A percentile compares a stretch with the other conserved stretches of the same genome.
These are phyloP conservation scores for Xylariomycetidae sp. DNA, from an alignment of 2,329 filamentous ascomycete genomes.

Conservation along the genomic window DNA sequence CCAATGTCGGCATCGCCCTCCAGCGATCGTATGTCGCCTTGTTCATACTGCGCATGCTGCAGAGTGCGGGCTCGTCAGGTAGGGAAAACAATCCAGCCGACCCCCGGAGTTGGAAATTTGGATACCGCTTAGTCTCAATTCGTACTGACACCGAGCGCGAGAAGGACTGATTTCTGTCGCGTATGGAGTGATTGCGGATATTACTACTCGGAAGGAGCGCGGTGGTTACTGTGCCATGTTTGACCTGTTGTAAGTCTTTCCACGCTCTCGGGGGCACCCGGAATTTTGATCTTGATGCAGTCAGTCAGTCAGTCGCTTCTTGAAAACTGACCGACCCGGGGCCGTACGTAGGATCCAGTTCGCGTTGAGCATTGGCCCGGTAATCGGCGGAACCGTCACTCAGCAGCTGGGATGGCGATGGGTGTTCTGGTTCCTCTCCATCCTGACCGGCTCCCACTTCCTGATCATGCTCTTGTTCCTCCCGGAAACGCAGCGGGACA, in stretches of 20 bases:
- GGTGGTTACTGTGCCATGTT: slow-evolving; percentile 8
- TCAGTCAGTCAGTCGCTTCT: too few relatives aligned
- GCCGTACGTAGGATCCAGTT: neutral
- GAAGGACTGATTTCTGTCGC: slow-evolving; percentile 1
- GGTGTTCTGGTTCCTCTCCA: slow-evolving; percentile 16
- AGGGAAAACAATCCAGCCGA: too few relatives aligned
- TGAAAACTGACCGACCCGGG: too few relatives aligned
- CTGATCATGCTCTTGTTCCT: slow-evolving; percentile 10
- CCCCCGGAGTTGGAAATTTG: too few relatives aligned
- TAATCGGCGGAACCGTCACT: slow-evolving; percentile 10
- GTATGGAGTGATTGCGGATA: slow-evolving; percentile 16
- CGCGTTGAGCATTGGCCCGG: slow-evolving; percentile 6
- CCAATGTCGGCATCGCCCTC: slow-evolving; percentile 21
- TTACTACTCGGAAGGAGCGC: slow-evolving; percentile 14
- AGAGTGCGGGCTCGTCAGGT: slow-evolving; percentile 11
- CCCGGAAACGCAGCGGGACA: slow-evolving; percentile 28
- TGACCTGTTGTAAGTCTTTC: slow-evolving; percentile 6
- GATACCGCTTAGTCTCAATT: slow-evolving; percentile 5
- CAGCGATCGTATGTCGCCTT: slow-evolving; percentile 8
- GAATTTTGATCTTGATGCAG: too few relatives aligned
- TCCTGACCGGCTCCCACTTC: slow-evolving; percentile 4
- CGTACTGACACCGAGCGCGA: neutral
- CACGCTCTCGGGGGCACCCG: too few relatives aligned
- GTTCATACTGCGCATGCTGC: slow-evolving; percentile 10
- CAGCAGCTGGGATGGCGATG: slow-evolving; percentile 10